These are phyloP conservation scores for Albophoma yamanashiensis DNA, from an alignment of 2,329 filamentous ascomycete genomes.

Conservation along the genomic window DNA sequence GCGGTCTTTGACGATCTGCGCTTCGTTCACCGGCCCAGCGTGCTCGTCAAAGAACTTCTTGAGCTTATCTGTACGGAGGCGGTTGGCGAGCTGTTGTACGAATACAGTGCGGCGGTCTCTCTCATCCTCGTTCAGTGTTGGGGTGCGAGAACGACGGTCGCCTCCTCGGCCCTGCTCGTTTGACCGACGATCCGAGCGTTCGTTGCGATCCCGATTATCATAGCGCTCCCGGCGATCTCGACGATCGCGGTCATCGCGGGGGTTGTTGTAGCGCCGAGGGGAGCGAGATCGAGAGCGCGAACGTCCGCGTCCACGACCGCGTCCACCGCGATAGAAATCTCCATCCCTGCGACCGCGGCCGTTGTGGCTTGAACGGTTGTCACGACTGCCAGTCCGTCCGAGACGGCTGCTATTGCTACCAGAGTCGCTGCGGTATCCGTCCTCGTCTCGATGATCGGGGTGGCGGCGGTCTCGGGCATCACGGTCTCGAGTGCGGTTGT, in stretches of 20 bases:
- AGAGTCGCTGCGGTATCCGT: slow-evolving; percentile 63
- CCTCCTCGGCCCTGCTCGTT: slow-evolving; percentile 42
- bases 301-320: slow-evolving; percentile 43
- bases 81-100: slow-evolving; percentile 93
- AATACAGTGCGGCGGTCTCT: slow-evolving; percentile 95
- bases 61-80: slow-evolving; percentile 82
- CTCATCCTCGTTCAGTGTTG: slow-evolving; percentile 85
- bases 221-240: slow-evolving; percentile 38
- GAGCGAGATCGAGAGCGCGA: slow-evolving; percentile 63
- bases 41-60: slow-evolving; percentile 95
- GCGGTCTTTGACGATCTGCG: slow-evolving; percentile 96
- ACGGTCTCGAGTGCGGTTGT: slow-evolving; percentile 45
- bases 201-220: slow-evolving; percentile 36
- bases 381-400: slow-evolving; percentile 61
- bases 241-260: slow-evolving; percentile 40
- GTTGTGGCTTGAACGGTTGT: slow-evolving; percentile 58
- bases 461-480: slow-evolving; percentile 31
- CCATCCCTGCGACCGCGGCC: slow-evolving; percentile 64
- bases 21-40: slow-evolving; percentile 88
- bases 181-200: slow-evolving; percentile 40
- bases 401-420: slow-evolving; percentile 74
- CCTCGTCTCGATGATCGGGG: slow-evolving; percentile 42
- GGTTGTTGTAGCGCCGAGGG: slow-evolving; percentile 50
- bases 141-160: slow-evolving; percentile 40
- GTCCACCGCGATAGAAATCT: slow-evolving; percentile 52